Evolutionary conservation across 495 filamentous ascomycete genomes (phyloP).

Genomic region (Podospora fimiseda): DNA sequence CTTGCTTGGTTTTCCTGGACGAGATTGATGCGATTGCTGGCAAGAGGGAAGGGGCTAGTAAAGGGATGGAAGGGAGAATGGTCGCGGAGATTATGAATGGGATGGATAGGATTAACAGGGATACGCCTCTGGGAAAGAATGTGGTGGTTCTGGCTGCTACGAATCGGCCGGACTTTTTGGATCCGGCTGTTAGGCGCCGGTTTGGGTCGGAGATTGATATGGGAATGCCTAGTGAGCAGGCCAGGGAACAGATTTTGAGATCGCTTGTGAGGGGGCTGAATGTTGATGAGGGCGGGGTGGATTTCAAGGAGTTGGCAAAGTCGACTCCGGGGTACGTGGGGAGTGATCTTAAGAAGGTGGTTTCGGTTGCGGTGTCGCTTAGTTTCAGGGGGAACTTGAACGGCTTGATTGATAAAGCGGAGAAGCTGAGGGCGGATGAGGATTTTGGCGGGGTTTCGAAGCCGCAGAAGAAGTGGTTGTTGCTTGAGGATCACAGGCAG

Average conservation of each 20-base stretch:
- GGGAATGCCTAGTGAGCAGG: constrained; percentile 82
- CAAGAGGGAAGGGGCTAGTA: constrained; percentile 88
- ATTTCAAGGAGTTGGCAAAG: constrained; percentile 76
- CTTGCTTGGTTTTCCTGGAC: constrained; percentile 90
- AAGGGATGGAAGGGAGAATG: constrained; percentile 95
- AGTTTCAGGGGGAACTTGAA: constrained; percentile 23
- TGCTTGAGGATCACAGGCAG: constrained; percentile 26
- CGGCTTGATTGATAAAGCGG: constrained; percentile 16
- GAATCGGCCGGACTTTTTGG: constrained; percentile 84
- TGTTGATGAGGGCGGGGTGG: constrained; percentile 63
- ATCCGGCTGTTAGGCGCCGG: constrained; percentile 77
- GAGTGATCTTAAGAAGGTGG: constrained; percentile 82
- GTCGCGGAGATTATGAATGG: constrained; percentile 89
- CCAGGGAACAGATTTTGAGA: constrained; percentile 76
- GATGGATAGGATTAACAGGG: constrained; percentile 76
- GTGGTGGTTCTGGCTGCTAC: constrained; percentile 93
- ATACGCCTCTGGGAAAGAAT: constrained; percentile 75
- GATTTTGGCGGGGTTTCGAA: constrained; percentile 49
- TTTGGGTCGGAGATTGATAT: constrained; percentile 94
- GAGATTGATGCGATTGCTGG: constrained; percentile 96
- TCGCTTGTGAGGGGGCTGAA: constrained; percentile 66
- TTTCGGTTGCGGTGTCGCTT: constrained; percentile 34
- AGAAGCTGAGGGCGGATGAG: constrained; percentile 37
- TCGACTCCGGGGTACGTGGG: constrained; percentile 92
- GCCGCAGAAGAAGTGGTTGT: constrained; percentile 34